Base-by-base conservation (phyloP, 164 flowering plant genomes). In the Litsea cubeba region DNA sequence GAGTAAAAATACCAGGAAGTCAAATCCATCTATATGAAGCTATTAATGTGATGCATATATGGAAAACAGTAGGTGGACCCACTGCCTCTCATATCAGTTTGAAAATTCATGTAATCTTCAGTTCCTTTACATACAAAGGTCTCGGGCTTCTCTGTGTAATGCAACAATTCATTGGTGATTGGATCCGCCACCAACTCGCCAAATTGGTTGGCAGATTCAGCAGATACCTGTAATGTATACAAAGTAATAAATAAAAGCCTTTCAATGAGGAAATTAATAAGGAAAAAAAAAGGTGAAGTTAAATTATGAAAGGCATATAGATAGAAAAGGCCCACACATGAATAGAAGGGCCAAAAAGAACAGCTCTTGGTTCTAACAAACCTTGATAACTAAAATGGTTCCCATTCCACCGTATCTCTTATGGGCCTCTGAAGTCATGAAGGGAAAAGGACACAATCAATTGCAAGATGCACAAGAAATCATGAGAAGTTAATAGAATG, bases 141-240 rank as follows among this genome's bases (percentile, higher is more conserved):
- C 83, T 95, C 99, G 54, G 99, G 99, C 83, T 93, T 95, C 80
- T 93, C 98, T 0, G 99, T 88, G 79, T 95, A 95, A 80, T 95
- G 99, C 89, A 95, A 77, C 74, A 95, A 77, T 75, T 95, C 99
- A 75, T 91, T 88, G 75, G 99, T 90, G 71, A 54, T 74, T 62
- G 96, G 92, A 88, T 95, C 99, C 50, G 98, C 96, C 24, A 95
- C 94, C 81, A 93, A 82, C 79, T 93, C 99, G 17, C 99, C 99
- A 84, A 95, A 95, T 82, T 93, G 88, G 77, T 77, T 84, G 51
- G 99, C 99, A 54, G 95, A 87, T 78, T 95, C 99, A n/a, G 97
- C 89, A 78, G 96, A 93, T 74, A 95, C 99, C 99, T 95, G 79
- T 30, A 30, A 30, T 30, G 32, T 35, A 70, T 20, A 65, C 20